These are phyloP conservation scores for Penicillium rolfsii DNA, from an alignment of 2,329 filamentous ascomycete species.

Conservation along the genomic window DNA sequence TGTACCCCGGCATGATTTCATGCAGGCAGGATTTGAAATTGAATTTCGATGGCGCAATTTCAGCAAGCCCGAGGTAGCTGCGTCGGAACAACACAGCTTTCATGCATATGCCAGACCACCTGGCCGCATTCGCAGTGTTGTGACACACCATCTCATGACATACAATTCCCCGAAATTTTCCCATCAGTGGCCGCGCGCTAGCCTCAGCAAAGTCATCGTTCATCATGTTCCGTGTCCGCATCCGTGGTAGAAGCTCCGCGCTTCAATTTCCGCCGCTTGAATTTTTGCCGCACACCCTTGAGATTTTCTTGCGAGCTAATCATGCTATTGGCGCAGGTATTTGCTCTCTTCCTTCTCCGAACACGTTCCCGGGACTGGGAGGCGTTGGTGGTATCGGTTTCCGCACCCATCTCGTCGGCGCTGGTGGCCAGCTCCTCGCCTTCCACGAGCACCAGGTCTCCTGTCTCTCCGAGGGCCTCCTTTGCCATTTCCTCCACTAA, in stretches of 20 bases:
- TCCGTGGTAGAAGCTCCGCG: slow-evolving; percentile 28
- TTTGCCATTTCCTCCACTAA: slow-evolving; percentile 61
- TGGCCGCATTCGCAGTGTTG: background rate
- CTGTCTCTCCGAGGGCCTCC: slow-evolving; percentile 58
- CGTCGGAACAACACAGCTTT: background rate
- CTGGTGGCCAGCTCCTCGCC: slow-evolving; percentile 2
- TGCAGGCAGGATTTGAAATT: background rate
- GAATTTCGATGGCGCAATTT: background rate
- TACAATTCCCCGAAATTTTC: background rate
- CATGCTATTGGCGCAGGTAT: slow-evolving; percentile 6
- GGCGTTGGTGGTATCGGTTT: background rate
- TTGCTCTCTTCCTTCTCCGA: slow-evolving; percentile 5
- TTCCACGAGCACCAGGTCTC: slow-evolving; percentile 54
- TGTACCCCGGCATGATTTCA: background rate
- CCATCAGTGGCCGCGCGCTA: background rate
- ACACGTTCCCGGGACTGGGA: background rate
- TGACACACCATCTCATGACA: background rate
- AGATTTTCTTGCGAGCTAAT: slow-evolving; percentile 5
- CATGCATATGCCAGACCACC: background rate
- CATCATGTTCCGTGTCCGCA: slow-evolving; percentile 28
- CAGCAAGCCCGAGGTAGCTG: background rate
- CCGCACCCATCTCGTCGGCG: background rate
- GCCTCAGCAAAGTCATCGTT: slow-evolving; percentile 2
- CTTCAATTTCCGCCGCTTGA: slow-evolving; percentile 34
- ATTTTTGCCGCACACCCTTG: slow-evolving; percentile 25